phyloP scores from a whole-genome alignment of 805 yeast genomes.

The Sugiyamaella mastotermitis region DNA sequence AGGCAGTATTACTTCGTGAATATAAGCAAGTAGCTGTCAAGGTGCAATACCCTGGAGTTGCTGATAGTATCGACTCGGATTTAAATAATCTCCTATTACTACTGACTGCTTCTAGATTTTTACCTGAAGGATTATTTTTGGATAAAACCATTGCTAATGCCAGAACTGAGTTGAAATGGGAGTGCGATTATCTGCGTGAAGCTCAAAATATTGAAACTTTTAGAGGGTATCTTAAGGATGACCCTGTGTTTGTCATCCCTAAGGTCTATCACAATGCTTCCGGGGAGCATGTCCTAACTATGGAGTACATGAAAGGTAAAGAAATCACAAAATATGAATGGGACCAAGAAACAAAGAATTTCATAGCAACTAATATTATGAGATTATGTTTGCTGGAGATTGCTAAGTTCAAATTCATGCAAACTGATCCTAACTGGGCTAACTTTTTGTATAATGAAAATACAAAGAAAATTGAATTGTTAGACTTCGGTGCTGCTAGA shows the following conservation, averaged over 20 bases:
- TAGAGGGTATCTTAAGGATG: conserved; percentile 52
- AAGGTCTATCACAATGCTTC: conserved; percentile 69
- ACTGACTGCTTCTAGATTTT: conserved; percentile 74
- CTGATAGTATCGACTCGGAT: conserved; percentile 88
- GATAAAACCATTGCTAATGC: conserved; percentile 93
- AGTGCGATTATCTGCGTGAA: conserved; percentile 91
- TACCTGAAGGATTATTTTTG: conserved; percentile 87
- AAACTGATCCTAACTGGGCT: conserved; percentile 99
- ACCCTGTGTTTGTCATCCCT: conserved; percentile 71
- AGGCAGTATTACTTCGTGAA: conserved; percentile 57
- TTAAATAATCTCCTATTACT: conserved; percentile 77
- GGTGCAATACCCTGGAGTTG: conserved; percentile 97
- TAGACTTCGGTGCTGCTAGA: conserved; percentile 95
- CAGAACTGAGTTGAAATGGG: conserved; percentile 91
- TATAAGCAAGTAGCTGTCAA: conserved; percentile 78
- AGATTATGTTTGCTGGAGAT: conserved; percentile 80
- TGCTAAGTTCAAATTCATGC: conserved; percentile 84
- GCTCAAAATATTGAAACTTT: conserved; percentile 71
- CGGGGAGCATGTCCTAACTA: conserved; percentile 78
- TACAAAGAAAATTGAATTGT: conserved; percentile 70
- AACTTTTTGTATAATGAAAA: conserved; percentile 76
- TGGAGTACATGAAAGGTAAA: conserved; percentile 79
- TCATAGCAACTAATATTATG: conserved; percentile 84
- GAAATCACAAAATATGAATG: conserved; percentile 73
- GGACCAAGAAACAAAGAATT: conserved; percentile 67